These are phyloP conservation scores for Metschnikowia vanudenii DNA, from an alignment of 805 yeast species.

Conservation along the genomic window DNA sequence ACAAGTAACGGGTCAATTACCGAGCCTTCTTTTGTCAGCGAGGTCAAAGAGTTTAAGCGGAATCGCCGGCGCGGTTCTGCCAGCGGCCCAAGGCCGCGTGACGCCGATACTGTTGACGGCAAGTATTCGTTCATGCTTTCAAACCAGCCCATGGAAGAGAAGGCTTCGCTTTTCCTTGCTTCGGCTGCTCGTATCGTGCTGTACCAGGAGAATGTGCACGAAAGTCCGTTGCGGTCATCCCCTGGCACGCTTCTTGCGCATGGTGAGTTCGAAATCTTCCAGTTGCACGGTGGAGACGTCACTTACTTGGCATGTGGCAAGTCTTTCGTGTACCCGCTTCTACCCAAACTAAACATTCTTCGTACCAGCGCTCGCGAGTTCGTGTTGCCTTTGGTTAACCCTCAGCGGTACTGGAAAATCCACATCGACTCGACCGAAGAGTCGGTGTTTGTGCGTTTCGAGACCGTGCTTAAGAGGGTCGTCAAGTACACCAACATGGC, in stretches of 20 bases:
- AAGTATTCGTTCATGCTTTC: slow-evolving; percentile 15
- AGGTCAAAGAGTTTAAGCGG: slow-evolving; percentile 25
- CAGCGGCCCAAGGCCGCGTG: background rate
- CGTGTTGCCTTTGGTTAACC: slow-evolving; percentile 66
- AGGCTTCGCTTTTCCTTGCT: slow-evolving; percentile 34
- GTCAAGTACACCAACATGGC: slow-evolving; percentile 45
- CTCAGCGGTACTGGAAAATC: slow-evolving; percentile 72
- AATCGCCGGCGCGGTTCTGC: slow-evolving; percentile 17
- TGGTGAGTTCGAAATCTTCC: slow-evolving; percentile 60
- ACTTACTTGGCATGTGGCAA: slow-evolving; percentile 64
- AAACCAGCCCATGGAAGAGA: slow-evolving; percentile 32
- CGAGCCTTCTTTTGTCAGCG: slow-evolving; percentile 24
- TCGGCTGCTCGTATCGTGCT: slow-evolving; percentile 35
- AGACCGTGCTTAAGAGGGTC: slow-evolving; percentile 37
- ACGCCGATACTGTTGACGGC: slow-evolving; percentile 10
- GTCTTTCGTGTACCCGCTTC: slow-evolving; percentile 69
- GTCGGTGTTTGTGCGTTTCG: slow-evolving; percentile 27
- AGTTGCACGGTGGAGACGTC: slow-evolving; percentile 54
- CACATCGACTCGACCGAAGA: slow-evolving; percentile 34
- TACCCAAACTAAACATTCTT: slow-evolving; percentile 61
- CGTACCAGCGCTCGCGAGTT: slow-evolving; percentile 49
- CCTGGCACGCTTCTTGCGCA: slow-evolving; percentile 55
- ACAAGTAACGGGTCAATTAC: slow-evolving; percentile 25
- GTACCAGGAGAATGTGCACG: slow-evolving; percentile 33
- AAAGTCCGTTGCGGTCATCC: slow-evolving; percentile 12